Evolutionary conservation across 345 rosid genomes (phyloP), one percentile per base, ranked within the genome.

Genomic region (Hibiscus mutabilis): DNA sequence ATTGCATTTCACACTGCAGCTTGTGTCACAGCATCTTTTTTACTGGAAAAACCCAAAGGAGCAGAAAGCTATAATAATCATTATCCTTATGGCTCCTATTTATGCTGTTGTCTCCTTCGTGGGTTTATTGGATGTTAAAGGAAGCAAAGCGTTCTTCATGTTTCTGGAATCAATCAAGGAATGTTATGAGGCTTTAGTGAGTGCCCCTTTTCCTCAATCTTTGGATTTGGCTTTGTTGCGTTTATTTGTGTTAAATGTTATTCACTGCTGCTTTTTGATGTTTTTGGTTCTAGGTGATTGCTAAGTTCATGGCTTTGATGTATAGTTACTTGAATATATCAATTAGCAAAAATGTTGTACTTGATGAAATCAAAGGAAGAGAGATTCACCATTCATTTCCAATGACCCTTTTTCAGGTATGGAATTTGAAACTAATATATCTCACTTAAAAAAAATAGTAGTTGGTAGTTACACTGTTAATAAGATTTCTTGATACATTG

Each of bases 21-120:
- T 94, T 16, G 70, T 88, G 3, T 87, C 89, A 0, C 95, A 94
- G 79, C 97, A 94, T 83, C 83, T 91, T n/a, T 83, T 85, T 80
- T 88, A 88, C 78, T 94, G 98, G 98, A 94, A 90, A 79, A 94
- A 88, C 78, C 97, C 98, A 0, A 94, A 91, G 79, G 97, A 94
- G 75, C 98, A 94, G 67, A 91, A 90, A 80, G 97, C 97, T 14
- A 94, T 94, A 47, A 16, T 92, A 6, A 79, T 94, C 37, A 92
- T 94, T 74, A 84, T 94, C 74, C 86, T 91, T 25, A 94, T 92
- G 99, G 99, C 92, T 66, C 99, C 99, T 6, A 80, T 94, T 51
- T 94, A 90, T 68, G 96, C 97, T 3, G 57, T 76, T 27, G 83
- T 78, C 60, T 90, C 97, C 69, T 94, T 90, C 79, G 79, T 85